Percentiles rank a stretch among this genome's conserved stretches.
Conservation (phyloP, 768 basidiomycete species). For the Hypsizygus marmoreus region DNA sequence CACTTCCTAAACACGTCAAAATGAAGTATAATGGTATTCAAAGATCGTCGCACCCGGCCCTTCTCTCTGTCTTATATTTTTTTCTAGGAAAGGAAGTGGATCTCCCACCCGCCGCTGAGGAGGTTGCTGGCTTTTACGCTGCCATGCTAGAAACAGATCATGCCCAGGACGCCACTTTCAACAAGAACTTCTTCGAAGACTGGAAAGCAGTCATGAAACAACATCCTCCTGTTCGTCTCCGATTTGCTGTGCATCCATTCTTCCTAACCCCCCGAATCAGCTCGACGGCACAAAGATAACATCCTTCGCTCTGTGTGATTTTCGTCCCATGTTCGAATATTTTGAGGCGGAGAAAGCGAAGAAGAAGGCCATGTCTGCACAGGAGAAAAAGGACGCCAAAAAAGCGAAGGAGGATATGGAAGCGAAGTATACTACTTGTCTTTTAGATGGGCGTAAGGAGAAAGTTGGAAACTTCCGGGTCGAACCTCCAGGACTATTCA, state of each 20-base stretch:
- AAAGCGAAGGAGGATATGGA: slow-evolving; percentile 83
- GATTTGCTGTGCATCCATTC: slow-evolving; percentile 5
- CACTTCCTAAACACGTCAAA: slow-evolving; percentile 79
- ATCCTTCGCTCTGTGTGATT: slow-evolving; percentile 83
- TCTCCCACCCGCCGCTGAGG: slow-evolving; percentile 86
- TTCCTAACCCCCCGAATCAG: slow-evolving; percentile 35
- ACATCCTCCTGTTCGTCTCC: slow-evolving; percentile 78
- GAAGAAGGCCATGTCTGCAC: slow-evolving; percentile 82
- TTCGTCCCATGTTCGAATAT: slow-evolving; percentile 91
- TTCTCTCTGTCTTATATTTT: slow-evolving; percentile 9
- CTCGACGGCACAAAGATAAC: slow-evolving; percentile 74
- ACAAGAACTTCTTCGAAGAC: slow-evolving; percentile 95
- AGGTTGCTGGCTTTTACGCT: slow-evolving; percentile 95
- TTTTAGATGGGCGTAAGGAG: slow-evolving; percentile 96
- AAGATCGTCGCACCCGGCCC: slow-evolving; percentile 5
- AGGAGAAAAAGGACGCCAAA: slow-evolving; percentile 92
- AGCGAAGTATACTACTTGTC: slow-evolving; percentile 79
- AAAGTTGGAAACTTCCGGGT: slow-evolving; percentile 98
- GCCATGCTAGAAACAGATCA: slow-evolving; percentile 93
- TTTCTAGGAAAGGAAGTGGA: slow-evolving; percentile 70
- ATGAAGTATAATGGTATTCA: slow-evolving; percentile 91
- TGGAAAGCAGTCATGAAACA: slow-evolving; percentile 77
- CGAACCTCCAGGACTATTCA: slow-evolving; percentile 97
- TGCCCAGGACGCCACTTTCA: slow-evolving; percentile 83
- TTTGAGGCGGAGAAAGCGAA: slow-evolving; percentile 91